Base-by-base conservation (phyloP, 1,284 basidiomycete genomes). In the Pseudozyma hubeiensis region DNA sequence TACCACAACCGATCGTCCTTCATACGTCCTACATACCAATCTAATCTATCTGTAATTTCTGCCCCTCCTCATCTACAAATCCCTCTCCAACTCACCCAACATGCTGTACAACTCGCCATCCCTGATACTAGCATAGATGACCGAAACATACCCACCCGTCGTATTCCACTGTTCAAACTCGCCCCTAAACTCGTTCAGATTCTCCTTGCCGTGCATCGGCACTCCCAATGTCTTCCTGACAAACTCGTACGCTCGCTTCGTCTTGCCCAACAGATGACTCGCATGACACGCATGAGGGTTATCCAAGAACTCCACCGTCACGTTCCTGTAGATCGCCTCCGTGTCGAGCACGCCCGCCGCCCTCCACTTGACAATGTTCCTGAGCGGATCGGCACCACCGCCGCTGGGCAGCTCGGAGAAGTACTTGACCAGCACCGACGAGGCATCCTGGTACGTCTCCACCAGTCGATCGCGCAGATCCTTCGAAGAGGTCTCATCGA, bases 171-270 rank as follows among this genome's bases (percentile, higher is more conserved):
- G 61, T n/a, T 46, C 45, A 37, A 62, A 75, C 35, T 73, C 77
- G 44, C 70, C 74, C 65, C 63, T 53, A 50, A 81, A 81, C 61
- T 80, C 78, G 50, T 70, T 57, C 40, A 76, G 52, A 53, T 80
- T 80, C 65, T 80, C 78, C 41, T 68, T 59, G 48, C 80, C 80
- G 30, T 79, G 77, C 79, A 81, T 79, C 5, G 79, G 79, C 31
- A 81, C 78, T 1, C 75, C 75, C n/a, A 81, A 64, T 2, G 67
- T 75, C 49, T 69, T 64, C 11, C 80, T 63, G 30, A 81, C 76
- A 60, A 71, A 81, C 67, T 79, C 73, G 69, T 81, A 81, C 16
- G 77, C 66, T 7, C 69, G 43, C 35, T 59, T 51, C 7, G 80
- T 80, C 60, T 65, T 73, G 17, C 78, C 78, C 30, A 81, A 58